Conservation (phyloP, 768 basidiomycete genomes). For the Pholiota molesta region DNA sequence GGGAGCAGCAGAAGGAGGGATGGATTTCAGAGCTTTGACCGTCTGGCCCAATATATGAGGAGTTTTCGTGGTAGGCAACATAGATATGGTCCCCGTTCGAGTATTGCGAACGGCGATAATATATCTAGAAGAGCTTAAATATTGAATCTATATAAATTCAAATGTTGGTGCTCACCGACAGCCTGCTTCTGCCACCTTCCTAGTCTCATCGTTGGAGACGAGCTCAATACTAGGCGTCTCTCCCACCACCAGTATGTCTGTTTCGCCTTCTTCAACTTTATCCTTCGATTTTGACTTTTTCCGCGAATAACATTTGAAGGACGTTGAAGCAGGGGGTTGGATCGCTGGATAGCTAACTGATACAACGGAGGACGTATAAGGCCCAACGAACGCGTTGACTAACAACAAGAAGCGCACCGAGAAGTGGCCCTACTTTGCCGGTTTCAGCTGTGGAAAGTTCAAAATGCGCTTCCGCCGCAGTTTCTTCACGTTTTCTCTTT, state of each 20-base stretch:
- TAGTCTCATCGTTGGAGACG: conserved; percentile 61
- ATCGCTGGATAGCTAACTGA: conserved; percentile 62
- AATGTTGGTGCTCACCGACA: conserved; percentile 59
- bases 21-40: conserved; percentile 83
- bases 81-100: conserved; percentile 65
- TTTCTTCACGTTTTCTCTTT: conserved; percentile 43
- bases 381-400: conserved; percentile 1
- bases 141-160: background rate
- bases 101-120: conserved; percentile 83
- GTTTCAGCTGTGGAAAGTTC: conserved; percentile 32
- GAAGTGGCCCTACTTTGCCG: conserved; percentile 38
- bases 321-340: conserved; percentile 54
- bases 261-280: conserved; percentile 27
- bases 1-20: conserved; percentile 52
- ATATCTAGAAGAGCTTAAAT: conserved; percentile 57
- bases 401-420: conserved; percentile 31
- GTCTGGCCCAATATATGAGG: conserved; percentile 69
- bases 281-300: conserved; percentile 43
- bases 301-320: conserved; percentile 62
- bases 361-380: background rate
- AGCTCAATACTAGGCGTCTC: conserved; percentile 88
- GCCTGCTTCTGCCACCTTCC: conserved; percentile 51
- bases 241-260: conserved; percentile 65
- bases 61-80: conserved; percentile 70
- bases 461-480: conserved; percentile 27